phyloP scores from a whole-genome alignment of 345 rosid genomes.

The Dipteronia sinensis region DNA sequence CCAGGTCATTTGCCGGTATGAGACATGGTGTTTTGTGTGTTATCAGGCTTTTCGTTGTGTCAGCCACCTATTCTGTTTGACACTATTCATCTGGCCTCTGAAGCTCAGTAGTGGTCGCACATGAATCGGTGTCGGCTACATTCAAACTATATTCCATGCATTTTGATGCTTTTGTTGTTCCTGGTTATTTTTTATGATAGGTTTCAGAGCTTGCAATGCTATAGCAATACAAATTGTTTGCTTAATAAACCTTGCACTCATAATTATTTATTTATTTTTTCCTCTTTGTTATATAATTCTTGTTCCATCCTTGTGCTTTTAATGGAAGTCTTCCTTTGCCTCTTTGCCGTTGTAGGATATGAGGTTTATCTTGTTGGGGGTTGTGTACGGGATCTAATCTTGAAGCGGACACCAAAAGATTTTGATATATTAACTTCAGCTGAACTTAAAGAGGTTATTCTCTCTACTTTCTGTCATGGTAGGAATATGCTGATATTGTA shows the following conservation, averaged over 20 bases:
- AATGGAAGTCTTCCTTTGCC: background rate
- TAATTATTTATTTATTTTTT: too few relatives aligned
- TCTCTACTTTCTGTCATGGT: background rate
- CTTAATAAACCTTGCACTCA: background rate
- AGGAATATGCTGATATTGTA: background rate
- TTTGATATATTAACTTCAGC: conserved; percentile 91
- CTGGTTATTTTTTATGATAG: background rate
- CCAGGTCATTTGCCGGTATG: background rate
- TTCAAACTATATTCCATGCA: too few relatives aligned
- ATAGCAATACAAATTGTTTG: background rate
- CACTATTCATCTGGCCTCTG: too few relatives aligned
- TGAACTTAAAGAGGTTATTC: conserved; percentile 77
- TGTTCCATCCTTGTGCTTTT: background rate
- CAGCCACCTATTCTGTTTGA: background rate
- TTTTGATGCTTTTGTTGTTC: background rate
- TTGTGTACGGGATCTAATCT: conserved; percentile 89
- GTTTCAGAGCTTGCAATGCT: background rate
- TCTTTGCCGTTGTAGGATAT: conserved; percentile 46
- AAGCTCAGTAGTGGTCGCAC: background rate
- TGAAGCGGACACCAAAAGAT: conserved; percentile 82
- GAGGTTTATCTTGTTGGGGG: conserved; percentile 97
- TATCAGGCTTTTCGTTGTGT: background rate
- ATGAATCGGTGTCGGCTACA: background rate
- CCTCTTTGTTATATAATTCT: background rate
- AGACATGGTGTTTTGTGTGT: background rate